Evolutionary conservation across 257 asterid genomes (phyloP), one percentile per base, ranked within the genome.

Genomic region (Nicotiana paniculata): DNA sequence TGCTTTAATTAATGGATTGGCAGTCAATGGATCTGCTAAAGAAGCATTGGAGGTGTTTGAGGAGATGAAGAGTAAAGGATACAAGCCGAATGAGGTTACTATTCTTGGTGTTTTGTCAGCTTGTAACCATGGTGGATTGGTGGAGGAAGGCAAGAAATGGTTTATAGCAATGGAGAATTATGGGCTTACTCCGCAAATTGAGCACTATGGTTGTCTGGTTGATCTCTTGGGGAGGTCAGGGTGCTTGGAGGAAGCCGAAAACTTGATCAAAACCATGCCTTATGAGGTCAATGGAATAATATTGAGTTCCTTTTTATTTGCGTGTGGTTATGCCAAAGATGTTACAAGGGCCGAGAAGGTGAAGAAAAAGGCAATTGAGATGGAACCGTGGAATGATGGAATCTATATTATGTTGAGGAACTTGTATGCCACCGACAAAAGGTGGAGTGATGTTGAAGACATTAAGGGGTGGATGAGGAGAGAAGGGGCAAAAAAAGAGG

Each of bases 141-240:
- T 96, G 46, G 91, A 92, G 80, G 98, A 96, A 90, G 99, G 98
- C 24, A 93, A 86, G 83, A 85, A 69, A 86, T 96, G 94, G 97
- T 93, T 94, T 77, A 33, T 66, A 59, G 92, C 88, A 82, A 96
- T 94, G 95, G 86, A 65, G 77, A 92, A 88, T 18, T 88, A 88
- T 13, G 76, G 82, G 24, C 85, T 94, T 30, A 86, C 87, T 28
- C 95, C 97, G 0, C 80, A 77, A 84, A 88, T 96, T 18, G 92
- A 92, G 90, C 99, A 96, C 76, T 96, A 94, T 65, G 97, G 99
- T 24, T 96, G 98, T 86, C 58, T 94, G 70, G 88, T 94, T 4
- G 98, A 96, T 87, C 93, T 96, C 37, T 75, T 96, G 84, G 98
- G 98, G 61, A 88, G 97, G 88, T 93, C 97, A 5, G 98, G 99